Evolutionary conservation across 2,329 filamentous ascomycete genomes (phyloP).

Genomic region (Aspergillus sojae): DNA sequence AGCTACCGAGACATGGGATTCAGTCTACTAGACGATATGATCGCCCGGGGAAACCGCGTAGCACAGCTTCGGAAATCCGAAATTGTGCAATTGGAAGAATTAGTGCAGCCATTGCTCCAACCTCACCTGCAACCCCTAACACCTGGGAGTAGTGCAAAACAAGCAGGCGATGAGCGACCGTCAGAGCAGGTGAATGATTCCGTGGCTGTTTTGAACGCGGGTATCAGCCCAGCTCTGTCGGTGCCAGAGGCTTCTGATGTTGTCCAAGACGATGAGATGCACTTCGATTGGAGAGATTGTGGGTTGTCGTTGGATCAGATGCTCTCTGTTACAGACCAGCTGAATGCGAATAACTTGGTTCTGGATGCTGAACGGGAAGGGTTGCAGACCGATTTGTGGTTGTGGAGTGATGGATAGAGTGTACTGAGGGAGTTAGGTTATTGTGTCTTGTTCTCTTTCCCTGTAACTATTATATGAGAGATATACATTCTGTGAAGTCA

Average conservation of each 20-base stretch:
- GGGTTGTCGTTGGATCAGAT: conserved; percentile 26
- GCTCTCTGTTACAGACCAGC: conserved; percentile 24
- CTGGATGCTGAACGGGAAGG: conserved; percentile 18
- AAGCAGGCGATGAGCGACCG: neutral
- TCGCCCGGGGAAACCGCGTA: conserved; percentile 22
- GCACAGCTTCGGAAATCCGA: conserved; percentile 27
- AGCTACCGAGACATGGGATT: conserved; percentile 40
- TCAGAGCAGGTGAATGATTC: neutral
- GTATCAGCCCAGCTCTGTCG: neutral
- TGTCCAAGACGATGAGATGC: conserved; percentile 16
- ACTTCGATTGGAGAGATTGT: conserved; percentile 23
- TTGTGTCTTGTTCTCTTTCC: neutral
- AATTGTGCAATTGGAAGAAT: conserved; percentile 24
- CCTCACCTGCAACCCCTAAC: neutral
- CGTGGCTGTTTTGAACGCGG: neutral
- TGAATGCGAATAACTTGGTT: conserved; percentile 22
- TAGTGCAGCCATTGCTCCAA: conserved; percentile 18
- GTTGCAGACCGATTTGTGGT: conserved; percentile 21
- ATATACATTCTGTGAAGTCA: neutral
- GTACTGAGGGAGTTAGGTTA: neutral
- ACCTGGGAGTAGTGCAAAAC: neutral
- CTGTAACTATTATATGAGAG: neutral
- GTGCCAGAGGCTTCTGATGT: neutral
- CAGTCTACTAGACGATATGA: conserved; percentile 23
- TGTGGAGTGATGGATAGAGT: conserved; percentile 20